Evolutionary conservation across 345 rosid species (phyloP).

Genomic region (Camelina hispida): DNA sequence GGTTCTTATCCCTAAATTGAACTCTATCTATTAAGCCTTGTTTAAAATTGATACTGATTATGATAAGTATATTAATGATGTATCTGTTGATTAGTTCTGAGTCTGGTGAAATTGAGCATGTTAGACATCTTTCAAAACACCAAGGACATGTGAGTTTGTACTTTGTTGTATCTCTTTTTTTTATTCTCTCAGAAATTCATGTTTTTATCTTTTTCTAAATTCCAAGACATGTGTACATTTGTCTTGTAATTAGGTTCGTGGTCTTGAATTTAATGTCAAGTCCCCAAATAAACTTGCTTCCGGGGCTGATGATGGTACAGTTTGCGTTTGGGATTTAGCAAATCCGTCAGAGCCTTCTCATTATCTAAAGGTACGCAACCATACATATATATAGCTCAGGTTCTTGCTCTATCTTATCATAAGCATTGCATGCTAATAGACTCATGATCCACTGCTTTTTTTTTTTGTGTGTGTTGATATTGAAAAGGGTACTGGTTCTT

Average conservation of each 20-base stretch:
- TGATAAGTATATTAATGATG: background rate
- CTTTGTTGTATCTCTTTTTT: background rate
- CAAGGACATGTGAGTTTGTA: background rate
- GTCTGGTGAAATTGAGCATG: background rate
- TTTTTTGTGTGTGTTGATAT: too few species aligned
- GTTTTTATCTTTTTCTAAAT: background rate
- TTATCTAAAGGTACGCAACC: background rate
- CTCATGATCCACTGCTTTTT: background rate
- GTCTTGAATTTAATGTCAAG: background rate
- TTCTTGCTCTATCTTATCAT: too few species aligned
- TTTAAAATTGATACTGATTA: background rate
- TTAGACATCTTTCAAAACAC: background rate
- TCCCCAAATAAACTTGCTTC: background rate
- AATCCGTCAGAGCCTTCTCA: background rate
- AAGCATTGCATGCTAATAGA: too few species aligned
- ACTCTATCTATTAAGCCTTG: background rate
- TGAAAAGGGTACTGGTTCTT: background rate
- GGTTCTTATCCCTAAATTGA: background rate
- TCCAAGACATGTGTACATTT: background rate
- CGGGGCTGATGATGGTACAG: background rate
- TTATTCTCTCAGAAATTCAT: background rate
- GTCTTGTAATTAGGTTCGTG: background rate
- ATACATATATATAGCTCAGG: too few species aligned
- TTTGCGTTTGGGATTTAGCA: background rate
- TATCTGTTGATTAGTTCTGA: background rate